Evolutionary conservation across 2,329 filamentous ascomycete genomes (phyloP), one percentile per base, ranked within the genome.

Genomic region (Cladorrhinum sp.): DNA sequence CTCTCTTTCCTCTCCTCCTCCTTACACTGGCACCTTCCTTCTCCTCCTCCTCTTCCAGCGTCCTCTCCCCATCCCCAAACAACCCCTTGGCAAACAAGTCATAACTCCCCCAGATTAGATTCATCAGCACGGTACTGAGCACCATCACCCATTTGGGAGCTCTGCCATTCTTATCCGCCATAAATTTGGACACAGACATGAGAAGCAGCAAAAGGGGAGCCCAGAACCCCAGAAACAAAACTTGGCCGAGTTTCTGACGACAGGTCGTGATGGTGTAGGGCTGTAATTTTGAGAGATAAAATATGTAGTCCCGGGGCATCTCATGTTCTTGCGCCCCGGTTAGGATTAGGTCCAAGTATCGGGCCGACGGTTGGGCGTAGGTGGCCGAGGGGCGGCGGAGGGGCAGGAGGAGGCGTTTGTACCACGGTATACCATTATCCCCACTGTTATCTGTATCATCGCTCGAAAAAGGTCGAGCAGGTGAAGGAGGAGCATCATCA

Each of bases 31-130:
- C 54, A 16, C 55, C 50, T 41, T 20, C 49, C n/a, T 41, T 59
- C 13, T 48, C 64, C 4, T 64, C 66, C 1, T 68, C 64, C 8
- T 66, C 64, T 29, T 72, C 72, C 29, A 73, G 65, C 2, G 85
- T 87, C 68, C 82, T 84, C 79, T 98, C 93, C 0, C 95, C 95
- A 70, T 98, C 90, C 0, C 93, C 93, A 78, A 96, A 97, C 0
- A 88, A 45, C 0, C 75, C 77, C 72, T 85, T 87, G 66, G 79
- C 72, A 2, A 79, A 71, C 1, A 25, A 27, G 55, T 83, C 81
- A 54, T 84, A 82, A 2, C 63, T 66, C 61, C 72, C 66, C 81
- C 81, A 84, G 9, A 77, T 61, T 2, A 75, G 10, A 16, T 75
- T 79, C 61, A 89, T 85, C 1, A 89, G 12, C 1, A 78, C 72